Percentiles rank a stretch among this genome's conserved stretches.
phyloP scores from a whole-genome alignment of 2,329 filamentous ascomycete genomes.

The Elsinoe ampelina region DNA sequence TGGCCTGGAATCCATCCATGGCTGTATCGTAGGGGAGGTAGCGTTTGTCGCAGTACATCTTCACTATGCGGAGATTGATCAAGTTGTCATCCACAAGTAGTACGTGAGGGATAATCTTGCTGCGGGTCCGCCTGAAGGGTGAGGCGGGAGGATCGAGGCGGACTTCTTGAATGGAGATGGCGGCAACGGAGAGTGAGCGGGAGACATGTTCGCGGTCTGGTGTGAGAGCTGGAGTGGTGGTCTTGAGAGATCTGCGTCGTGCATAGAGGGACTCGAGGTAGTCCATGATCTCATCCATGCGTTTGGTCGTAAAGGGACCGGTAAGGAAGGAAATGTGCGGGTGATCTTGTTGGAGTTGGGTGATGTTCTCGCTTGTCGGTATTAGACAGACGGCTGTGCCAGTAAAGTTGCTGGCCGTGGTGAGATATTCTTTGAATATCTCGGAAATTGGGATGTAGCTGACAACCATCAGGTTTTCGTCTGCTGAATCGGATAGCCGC shows the following conservation, averaged over 20 bases:
- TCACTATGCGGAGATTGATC: constrained; percentile 41
- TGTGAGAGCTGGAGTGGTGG: not conserved
- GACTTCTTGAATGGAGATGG: not conserved
- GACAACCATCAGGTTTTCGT: constrained; percentile 21
- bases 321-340: constrained; percentile 23
- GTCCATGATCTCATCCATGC: constrained; percentile 17
- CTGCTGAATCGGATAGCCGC: constrained; percentile 5
- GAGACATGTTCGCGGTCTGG: not conserved
- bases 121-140: not conserved
- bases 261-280: constrained; percentile 11
- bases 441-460: constrained; percentile 22
- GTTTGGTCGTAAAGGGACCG: constrained; percentile 23
- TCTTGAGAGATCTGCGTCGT: not conserved
- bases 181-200: not conserved
- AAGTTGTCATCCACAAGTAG: constrained; percentile 42
- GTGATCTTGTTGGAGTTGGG: constrained; percentile 19
- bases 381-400: constrained; percentile 26
- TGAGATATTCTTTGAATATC: constrained; percentile 17
- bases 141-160: not conserved
- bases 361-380: constrained; percentile 20
- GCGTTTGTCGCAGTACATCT: constrained; percentile 39
- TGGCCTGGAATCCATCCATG: constrained; percentile 37
- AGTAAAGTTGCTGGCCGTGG: not conserved
- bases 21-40: constrained; percentile 36
- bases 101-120: constrained; percentile 19